Conservation (phyloP, 805 yeast genomes). For the Teunomyces kruisii region DNA sequence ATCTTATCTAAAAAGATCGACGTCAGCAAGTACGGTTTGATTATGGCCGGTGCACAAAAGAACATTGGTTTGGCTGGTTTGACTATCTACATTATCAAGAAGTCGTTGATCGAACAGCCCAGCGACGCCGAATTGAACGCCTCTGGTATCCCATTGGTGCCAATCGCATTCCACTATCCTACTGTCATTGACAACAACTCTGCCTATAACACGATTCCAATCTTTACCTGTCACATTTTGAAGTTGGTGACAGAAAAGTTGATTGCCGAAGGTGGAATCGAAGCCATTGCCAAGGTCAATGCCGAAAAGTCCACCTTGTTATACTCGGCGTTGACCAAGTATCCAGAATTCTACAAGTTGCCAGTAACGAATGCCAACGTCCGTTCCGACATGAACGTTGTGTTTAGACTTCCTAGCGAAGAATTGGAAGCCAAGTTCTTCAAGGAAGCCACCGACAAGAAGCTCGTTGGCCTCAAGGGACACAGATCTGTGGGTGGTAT, state of each 20-base stretch:
- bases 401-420: conserved; percentile 69
- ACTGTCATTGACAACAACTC: conserved; percentile 85
- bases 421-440: conserved; percentile 71
- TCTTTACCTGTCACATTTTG: conserved; percentile 84
- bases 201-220: conserved; percentile 94
- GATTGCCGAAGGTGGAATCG: conserved; percentile 70
- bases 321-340: conserved; percentile 64
- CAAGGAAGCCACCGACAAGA: conserved; percentile 56
- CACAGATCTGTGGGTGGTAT: conserved; percentile 98
- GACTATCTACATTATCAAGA: conserved; percentile 86
- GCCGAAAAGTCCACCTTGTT: conserved; percentile 60
- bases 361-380: conserved; percentile 58
- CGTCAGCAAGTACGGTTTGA: conserved; percentile 79
- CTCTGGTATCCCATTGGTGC: conserved; percentile 72
- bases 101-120: conserved; percentile 68
- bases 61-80: conserved; percentile 97
- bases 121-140: conserved; percentile 57
- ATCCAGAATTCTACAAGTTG: conserved; percentile 61
- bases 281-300: conserved; percentile 56
- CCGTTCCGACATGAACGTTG: conserved; percentile 91
- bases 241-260: conserved; percentile 71
- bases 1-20: conserved; percentile 80
- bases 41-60: conserved; percentile 98
- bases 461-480: conserved; percentile 83
- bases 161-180: conserved; percentile 87